Base-by-base conservation (phyloP, 140 eudicot genomes). In the Ambrosia hybrid region DNA sequence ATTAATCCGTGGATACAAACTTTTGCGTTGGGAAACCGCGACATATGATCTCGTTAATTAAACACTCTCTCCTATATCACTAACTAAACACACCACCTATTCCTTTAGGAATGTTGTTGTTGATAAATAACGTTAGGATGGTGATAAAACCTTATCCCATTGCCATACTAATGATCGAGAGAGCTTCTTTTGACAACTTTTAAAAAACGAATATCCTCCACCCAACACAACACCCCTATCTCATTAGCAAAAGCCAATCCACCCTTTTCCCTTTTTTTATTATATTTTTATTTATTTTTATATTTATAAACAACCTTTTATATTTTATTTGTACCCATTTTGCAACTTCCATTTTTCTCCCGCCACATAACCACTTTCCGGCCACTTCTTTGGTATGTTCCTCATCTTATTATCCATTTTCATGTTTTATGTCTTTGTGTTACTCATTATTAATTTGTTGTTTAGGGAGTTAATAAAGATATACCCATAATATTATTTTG, bases 211-310 rank as follows among this genome's bases (percentile, higher is more conserved):
- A 39, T 88, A 73, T 86, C 97, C 89, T 73, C 97, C 95, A 80
- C 96, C 81, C 91, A 85, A 61, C 33, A 15, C 61, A 16, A 15
- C 68, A 84, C 89, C 97, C 93, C 96, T 88, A 91, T 91, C 94
- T 81, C 67, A 63, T 36, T 3, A 45, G 78, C 81, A 86, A 91
- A 88, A 80, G 91, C 87, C 97, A 91, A 55, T 76, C 56, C 58
- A 12, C 21, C 37, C 33, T 46, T 41, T 26, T 43, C 48, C 5
- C 9, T 68, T 45, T 33, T 46, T 9, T 75, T 49, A 9, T 49
- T 49, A 2, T 10, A 9, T 38, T 43, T 69, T 17, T 21, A 30
- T 30, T 1, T 30, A 30, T 30, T 30, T 30, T 1, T 30, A 30
- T 55, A 45, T 37, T 15, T 65, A 67, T 75, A 61, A 65, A 36